phyloP scores from a whole-genome alignment of 1,284 basidiomycete genomes.

The Heliocybe sulcata region DNA sequence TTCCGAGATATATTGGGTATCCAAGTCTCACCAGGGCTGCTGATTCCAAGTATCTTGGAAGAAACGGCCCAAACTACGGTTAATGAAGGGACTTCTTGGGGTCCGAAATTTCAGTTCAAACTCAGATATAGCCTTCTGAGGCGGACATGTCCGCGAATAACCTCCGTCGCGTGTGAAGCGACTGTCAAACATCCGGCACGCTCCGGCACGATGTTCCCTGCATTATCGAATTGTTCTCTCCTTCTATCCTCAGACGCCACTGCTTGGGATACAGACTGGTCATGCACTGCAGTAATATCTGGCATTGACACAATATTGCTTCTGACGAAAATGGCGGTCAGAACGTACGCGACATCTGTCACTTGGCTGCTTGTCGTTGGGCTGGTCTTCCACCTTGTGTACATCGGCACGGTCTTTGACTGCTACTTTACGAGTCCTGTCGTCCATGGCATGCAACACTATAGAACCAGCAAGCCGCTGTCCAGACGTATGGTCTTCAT shows the following conservation, averaged over 20 bases:
- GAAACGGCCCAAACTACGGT: no score
- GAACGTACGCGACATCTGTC: constrained; percentile 2
- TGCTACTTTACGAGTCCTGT: constrained; percentile 86
- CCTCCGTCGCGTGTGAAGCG: no score
- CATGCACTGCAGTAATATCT: not conserved
- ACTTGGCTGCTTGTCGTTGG: constrained; percentile 50
- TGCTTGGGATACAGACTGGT: not conserved
- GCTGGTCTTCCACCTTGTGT: constrained; percentile 69
- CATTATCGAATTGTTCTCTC: not conserved
- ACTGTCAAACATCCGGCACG: not conserved
- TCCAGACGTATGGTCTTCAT: constrained; percentile 77
- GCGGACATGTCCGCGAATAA: no score
- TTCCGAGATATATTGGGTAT: no score
- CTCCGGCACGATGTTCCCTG: not conserved
- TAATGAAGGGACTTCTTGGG: no score
- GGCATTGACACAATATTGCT: not conserved
- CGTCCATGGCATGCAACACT: constrained; percentile 63
- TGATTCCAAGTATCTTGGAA: no score
- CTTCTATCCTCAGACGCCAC: not conserved
- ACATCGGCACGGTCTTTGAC: constrained; percentile 76
- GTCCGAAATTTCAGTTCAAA: no score
- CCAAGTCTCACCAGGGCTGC: no score
- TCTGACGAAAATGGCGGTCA: constrained; percentile 9
- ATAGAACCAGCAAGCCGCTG: constrained; percentile 36
- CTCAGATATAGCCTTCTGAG: no score